phyloP scores from a whole-genome alignment of 2,329 filamentous ascomycete genomes.

The Emmonsiellopsis sp. region DNA sequence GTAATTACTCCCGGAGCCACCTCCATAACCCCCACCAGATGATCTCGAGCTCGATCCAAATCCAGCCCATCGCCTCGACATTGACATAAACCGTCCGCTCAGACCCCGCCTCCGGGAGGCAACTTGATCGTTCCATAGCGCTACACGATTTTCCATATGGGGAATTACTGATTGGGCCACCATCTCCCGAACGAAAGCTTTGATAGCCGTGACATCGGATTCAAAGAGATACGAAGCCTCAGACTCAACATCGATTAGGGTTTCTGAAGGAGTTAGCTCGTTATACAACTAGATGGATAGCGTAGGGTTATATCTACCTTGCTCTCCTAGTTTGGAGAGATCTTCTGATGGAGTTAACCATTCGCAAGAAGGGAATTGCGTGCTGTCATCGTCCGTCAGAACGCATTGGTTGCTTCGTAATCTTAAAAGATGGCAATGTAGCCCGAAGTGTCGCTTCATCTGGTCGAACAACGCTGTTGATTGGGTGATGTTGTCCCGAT shows the following conservation, averaged over 20 bases:
- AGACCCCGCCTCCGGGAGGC: slow-evolving; percentile 82
- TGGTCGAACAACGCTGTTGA: slow-evolving; percentile 89
- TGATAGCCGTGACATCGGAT: slow-evolving; percentile 79
- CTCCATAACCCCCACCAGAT: slow-evolving; percentile 41
- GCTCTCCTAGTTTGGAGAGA: slow-evolving; percentile 59
- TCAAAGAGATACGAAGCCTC: slow-evolving; percentile 63
- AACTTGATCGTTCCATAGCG: slow-evolving; percentile 94
- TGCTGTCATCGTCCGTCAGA: slow-evolving; percentile 83
- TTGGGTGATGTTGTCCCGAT: slow-evolving; percentile 82
- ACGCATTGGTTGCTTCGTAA: slow-evolving; percentile 77
- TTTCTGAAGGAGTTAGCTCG: slow-evolving; percentile 7
- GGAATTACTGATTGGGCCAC: slow-evolving; percentile 90
- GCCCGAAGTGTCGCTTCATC: slow-evolving; percentile 96
- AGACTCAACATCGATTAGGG: slow-evolving; percentile 10
- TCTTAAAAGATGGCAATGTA: slow-evolving; percentile 87
- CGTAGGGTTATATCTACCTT: slow-evolving; percentile 33
- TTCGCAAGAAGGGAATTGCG: slow-evolving; percentile 68
- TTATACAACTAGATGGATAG: background rate
- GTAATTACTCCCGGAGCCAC: slow-evolving; percentile 52
- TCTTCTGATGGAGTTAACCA: slow-evolving; percentile 89
- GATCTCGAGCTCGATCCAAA: slow-evolving; percentile 63
- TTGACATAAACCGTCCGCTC: slow-evolving; percentile 84
- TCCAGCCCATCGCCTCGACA: slow-evolving; percentile 81
- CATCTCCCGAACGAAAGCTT: slow-evolving; percentile 85
- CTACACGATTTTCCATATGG: slow-evolving; percentile 87